Percentiles rank a stretch among this genome's conserved stretches.
Conservation (phyloP, 768 basidiomycete species). For the Phaeolepiota aurea region DNA sequence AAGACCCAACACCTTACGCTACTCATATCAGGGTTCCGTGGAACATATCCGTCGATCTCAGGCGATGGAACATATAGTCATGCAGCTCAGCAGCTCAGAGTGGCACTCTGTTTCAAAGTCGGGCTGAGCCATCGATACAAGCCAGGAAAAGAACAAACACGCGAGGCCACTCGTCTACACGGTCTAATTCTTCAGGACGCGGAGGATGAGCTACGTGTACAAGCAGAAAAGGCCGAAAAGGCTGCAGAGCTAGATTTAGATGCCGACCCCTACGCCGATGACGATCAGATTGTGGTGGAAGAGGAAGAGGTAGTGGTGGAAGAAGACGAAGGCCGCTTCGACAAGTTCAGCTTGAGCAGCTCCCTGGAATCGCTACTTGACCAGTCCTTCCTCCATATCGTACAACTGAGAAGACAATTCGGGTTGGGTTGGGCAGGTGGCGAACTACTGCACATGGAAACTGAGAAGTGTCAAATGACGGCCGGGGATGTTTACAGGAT, state of each 20-base stretch:
- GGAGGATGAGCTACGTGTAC: conserved; percentile 26
- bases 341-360: conserved; percentile 54
- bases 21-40: conserved; percentile 49
- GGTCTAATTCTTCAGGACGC: conserved; percentile 36
- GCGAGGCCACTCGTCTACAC: conserved; percentile 40
- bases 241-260: conserved; percentile 17
- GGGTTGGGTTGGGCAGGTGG: conserved; percentile 64
- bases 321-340: conserved; percentile 35
- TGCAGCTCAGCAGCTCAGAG: conserved; percentile 23
- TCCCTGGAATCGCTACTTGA: conserved; percentile 57
- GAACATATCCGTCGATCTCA: conserved; percentile 44
- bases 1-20: conserved; percentile 52
- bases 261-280: conserved; percentile 13
- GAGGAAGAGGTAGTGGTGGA: conserved; percentile 19
- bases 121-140: conserved; percentile 57
- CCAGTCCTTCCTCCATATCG: conserved; percentile 42
- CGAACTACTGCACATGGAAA: conserved; percentile 39
- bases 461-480: conserved; percentile 34
- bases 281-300: background rate
- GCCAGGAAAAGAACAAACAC: conserved; percentile 40
- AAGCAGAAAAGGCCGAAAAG: conserved; percentile 23
- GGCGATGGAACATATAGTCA: conserved; percentile 30
- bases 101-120: conserved; percentile 45
- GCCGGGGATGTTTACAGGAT: conserved; percentile 27
- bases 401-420: conserved; percentile 43